These are phyloP conservation scores for Diaporthe destruens DNA, from an alignment of 2,329 filamentous ascomycete genomes.

Conservation along the genomic window DNA sequence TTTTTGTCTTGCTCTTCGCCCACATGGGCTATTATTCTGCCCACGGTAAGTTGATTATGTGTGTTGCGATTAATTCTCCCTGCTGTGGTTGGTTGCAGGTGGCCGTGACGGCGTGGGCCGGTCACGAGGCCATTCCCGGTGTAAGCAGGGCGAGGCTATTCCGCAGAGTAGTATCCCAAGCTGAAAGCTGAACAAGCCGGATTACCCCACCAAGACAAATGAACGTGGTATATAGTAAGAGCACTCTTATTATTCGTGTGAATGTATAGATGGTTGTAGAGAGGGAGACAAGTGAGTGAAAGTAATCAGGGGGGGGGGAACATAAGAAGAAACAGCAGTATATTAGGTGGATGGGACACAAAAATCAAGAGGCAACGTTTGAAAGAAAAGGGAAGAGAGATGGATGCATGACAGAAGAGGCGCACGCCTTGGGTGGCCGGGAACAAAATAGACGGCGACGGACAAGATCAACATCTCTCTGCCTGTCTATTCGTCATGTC, in stretches of 20 bases:
- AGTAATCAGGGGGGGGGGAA: neutral
- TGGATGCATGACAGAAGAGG: constrained; percentile 8
- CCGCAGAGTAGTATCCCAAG: constrained; percentile 3
- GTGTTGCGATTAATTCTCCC: neutral
- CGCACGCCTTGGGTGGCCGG: constrained; percentile 21
- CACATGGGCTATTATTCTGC: neutral
- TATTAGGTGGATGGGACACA: constrained; percentile 18
- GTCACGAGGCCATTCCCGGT: constrained; percentile 34
- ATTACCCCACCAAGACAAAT: constrained; percentile 6
- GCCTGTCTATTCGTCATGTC: constrained; percentile 15
- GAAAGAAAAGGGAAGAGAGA: neutral
- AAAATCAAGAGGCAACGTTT: neutral
- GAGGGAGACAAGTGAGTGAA: neutral
- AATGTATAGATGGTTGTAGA: neutral
- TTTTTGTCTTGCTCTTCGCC: neutral
- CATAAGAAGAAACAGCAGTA: neutral
- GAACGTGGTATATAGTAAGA: neutral
- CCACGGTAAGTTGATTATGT: neutral
- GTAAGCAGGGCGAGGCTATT: constrained; percentile 9
- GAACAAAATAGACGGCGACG: neutral
- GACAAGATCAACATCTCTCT: constrained; percentile 4
- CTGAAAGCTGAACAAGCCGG: neutral
- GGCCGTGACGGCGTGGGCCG: constrained; percentile 19
- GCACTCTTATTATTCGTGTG: neutral
- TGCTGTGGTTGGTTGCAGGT: neutral